A percentile compares a stretch with the other conserved stretches of the same genome.
These are phyloP conservation scores for Phytophthora rubi DNA, from an alignment of 352 stramenopile genomes.

Conservation along the genomic window DNA sequence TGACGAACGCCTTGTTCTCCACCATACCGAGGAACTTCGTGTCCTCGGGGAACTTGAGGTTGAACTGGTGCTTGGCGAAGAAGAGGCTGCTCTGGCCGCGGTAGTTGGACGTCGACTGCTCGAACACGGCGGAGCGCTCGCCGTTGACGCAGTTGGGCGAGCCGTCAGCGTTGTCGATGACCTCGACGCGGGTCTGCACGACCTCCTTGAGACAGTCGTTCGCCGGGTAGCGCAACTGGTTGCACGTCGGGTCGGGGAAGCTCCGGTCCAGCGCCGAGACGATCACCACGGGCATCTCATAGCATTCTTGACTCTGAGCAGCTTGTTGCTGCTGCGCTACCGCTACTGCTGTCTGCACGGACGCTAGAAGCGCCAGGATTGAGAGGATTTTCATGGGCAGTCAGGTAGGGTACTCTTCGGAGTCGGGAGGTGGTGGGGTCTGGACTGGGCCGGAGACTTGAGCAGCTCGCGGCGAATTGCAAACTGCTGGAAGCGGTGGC, in stretches of 20 bases:
- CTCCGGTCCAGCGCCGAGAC: slow-evolving; percentile 57
- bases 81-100: slow-evolving; percentile 79
- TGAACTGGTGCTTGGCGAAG: slow-evolving; percentile 83
- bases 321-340: slow-evolving; percentile 13
- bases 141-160: slow-evolving; percentile 67
- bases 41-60: slow-evolving; percentile 61
- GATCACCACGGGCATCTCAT: slow-evolving; percentile 74
- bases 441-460: slow-evolving; percentile 25
- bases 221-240: slow-evolving; percentile 71
- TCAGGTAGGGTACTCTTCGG: slow-evolving; percentile 5
- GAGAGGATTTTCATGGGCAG: slow-evolving; percentile 25
- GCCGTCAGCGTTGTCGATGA: slow-evolving; percentile 65
- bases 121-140: slow-evolving; percentile 45
- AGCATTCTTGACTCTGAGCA: slow-evolving; percentile 48
- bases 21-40: slow-evolving; percentile 64
- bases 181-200: slow-evolving; percentile 58
- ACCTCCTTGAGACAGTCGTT: slow-evolving; percentile 69
- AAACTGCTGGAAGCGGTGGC: slow-evolving; percentile 8
- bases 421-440: slow-evolving; percentile 15
- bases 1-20: slow-evolving; percentile 68
- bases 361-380: slow-evolving; percentile 26
- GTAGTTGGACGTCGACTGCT: slow-evolving; percentile 69
- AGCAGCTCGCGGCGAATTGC: slow-evolving; percentile 22
- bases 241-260: slow-evolving; percentile 76
- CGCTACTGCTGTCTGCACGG: slow-evolving; percentile 16